Conservation (phyloP, 306 rosid species). For the Vigna radiata region DNA sequence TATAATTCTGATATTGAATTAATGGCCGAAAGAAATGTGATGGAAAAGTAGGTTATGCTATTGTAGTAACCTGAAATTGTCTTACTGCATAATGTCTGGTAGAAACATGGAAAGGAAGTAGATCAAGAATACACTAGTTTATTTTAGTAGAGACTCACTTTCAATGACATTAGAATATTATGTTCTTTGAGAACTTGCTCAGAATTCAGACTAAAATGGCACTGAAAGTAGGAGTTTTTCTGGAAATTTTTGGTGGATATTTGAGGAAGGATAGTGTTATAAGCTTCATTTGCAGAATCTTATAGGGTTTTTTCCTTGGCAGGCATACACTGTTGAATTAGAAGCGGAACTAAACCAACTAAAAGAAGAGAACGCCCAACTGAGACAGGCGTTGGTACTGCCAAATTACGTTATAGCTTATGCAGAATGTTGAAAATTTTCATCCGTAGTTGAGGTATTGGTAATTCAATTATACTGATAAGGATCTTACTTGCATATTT, state of each 20-base stretch:
- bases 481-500: slow-evolving; percentile 9
- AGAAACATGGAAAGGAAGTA: background rate
- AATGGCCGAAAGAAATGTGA: too few species aligned
- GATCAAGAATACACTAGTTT: background rate
- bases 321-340: slow-evolving; percentile 94
- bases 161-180: background rate
- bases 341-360: slow-evolving; percentile 89
- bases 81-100: background rate
- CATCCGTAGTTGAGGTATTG: background rate
- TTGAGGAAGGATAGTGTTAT: background rate
- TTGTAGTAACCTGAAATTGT: background rate
- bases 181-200: background rate
- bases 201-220: background rate
- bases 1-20: too few species aligned
- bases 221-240: background rate
- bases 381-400: slow-evolving; percentile 80
- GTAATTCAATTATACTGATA: slow-evolving; percentile 34
- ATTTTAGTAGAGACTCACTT: background rate
- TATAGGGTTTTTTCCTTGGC: background rate
- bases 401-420: slow-evolving; percentile 9
- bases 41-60: background rate
- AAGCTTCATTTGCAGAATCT: background rate
- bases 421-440: background rate
- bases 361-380: slow-evolving; percentile 72
- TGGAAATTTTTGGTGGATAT: background rate